Evolutionary conservation across 306 rosid genomes (phyloP).

Genomic region (Acacia acuminata): DNA sequence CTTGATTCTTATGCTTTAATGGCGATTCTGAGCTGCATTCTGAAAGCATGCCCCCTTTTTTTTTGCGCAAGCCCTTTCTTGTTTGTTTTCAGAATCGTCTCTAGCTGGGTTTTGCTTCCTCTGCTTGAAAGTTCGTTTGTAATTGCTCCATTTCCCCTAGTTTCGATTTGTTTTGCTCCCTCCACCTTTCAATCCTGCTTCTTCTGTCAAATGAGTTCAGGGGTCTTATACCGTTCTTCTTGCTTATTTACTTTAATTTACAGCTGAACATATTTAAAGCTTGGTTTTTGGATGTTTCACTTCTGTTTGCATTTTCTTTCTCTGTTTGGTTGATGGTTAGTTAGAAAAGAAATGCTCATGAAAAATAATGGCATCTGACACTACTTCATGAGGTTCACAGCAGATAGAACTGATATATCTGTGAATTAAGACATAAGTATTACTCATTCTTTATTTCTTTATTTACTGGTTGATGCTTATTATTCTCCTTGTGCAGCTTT

Average conservation of each 20-base stretch:
- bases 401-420: background rate
- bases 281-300: slow-evolving; percentile 24
- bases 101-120: slow-evolving; percentile 15
- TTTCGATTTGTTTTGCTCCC: background rate
- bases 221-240: background rate
- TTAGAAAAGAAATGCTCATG: background rate
- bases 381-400: background rate
- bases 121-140: slow-evolving; percentile 5
- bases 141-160: background rate
- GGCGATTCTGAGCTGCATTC: slow-evolving; percentile 12
- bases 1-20: background rate
- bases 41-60: background rate
- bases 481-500: slow-evolving; percentile 54
- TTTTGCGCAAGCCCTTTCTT: background rate
- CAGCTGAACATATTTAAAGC: slow-evolving; percentile 4
- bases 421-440: background rate
- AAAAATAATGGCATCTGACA: background rate
- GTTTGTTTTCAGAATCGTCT: slow-evolving; percentile 6
- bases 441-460: background rate
- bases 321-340: background rate
- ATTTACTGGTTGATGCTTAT: background rate
- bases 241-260: slow-evolving; percentile 19
- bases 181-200: background rate
- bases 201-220: background rate
- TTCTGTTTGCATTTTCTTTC: slow-evolving; percentile 9